These are phyloP conservation scores for Serendipita sp. DNA, from an alignment of 768 basidiomycete genomes.

Conservation along the genomic window DNA sequence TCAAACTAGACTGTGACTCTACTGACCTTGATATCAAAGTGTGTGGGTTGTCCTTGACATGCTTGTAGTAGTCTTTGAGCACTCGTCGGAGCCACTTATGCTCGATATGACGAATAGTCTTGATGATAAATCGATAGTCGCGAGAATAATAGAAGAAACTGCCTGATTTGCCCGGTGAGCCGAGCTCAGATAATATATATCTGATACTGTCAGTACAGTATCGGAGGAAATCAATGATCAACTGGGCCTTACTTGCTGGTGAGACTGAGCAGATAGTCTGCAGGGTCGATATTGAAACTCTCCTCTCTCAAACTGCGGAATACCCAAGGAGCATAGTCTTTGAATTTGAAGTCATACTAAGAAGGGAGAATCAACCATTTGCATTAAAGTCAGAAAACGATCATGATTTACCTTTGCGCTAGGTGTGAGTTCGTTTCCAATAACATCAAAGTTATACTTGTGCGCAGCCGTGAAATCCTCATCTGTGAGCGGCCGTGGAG, in stretches of 20 bases:
- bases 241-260: conserved; percentile 69
- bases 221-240: neutral
- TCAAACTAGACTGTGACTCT: neutral
- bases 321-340: conserved; percentile 97
- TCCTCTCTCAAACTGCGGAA: conserved; percentile 93
- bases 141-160: conserved; percentile 99
- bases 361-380: neutral
- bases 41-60: conserved; percentile 82
- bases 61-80: conserved; percentile 67
- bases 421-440: conserved; percentile 96
- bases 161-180: conserved; percentile 95
- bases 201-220: neutral
- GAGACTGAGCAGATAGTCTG: conserved; percentile 91
- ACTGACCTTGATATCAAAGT: conserved; percentile 55
- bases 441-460: conserved; percentile 92
- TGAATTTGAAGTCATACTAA: conserved; percentile 99
- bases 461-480: conserved; percentile 82
- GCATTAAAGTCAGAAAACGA: neutral
- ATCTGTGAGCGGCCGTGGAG: conserved; percentile 64
- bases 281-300: conserved; percentile 87
- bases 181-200: conserved; percentile 81
- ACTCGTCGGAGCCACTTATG: conserved; percentile 85
- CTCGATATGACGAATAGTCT: conserved; percentile 89
- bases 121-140: conserved; percentile 99
- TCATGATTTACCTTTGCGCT: conserved; percentile 43